Evolutionary conservation across 2,329 filamentous ascomycete genomes (phyloP).

Genomic region (Teratosphaeria zuluensis): DNA sequence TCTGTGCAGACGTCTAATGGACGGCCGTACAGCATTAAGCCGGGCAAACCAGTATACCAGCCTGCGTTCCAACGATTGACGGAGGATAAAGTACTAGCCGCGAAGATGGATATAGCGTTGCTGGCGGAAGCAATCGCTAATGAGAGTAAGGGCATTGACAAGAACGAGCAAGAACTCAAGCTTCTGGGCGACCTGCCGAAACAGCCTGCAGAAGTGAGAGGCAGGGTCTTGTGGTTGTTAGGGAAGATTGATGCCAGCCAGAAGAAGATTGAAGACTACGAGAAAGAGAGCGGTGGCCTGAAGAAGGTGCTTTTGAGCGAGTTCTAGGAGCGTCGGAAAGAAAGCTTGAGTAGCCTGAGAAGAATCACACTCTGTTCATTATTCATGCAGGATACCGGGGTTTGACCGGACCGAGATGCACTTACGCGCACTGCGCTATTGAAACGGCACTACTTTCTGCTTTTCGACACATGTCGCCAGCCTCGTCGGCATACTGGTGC

Average conservation of each 20-base stretch:
- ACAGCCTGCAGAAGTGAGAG: slow-evolving; percentile 57
- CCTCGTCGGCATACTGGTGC: background rate
- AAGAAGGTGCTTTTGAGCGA: slow-evolving; percentile 60
- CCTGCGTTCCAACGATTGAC: slow-evolving; percentile 69
- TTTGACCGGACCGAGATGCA: too few species aligned
- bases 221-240: slow-evolving; percentile 62
- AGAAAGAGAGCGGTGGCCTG: slow-evolving; percentile 59
- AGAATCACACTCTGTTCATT: background rate
- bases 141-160: slow-evolving; percentile 65
- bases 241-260: slow-evolving; percentile 66
- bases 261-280: slow-evolving; percentile 61
- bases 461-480: background rate
- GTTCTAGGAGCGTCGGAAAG: slow-evolving; percentile 13
- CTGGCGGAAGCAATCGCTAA: slow-evolving; percentile 59
- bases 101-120: slow-evolving; percentile 59
- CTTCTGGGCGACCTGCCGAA: slow-evolving; percentile 61
- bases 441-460: background rate
- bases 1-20: slow-evolving; percentile 63
- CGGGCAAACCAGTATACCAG: slow-evolving; percentile 77
- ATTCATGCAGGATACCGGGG: background rate
- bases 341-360: background rate
- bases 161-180: slow-evolving; percentile 67
- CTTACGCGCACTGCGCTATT: background rate
- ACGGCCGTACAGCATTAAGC: slow-evolving; percentile 65
- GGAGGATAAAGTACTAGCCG: slow-evolving; percentile 61